Base-by-base conservation (phyloP, 2,329 filamentous ascomycete genomes). In the Cryphonectria radicalis region DNA sequence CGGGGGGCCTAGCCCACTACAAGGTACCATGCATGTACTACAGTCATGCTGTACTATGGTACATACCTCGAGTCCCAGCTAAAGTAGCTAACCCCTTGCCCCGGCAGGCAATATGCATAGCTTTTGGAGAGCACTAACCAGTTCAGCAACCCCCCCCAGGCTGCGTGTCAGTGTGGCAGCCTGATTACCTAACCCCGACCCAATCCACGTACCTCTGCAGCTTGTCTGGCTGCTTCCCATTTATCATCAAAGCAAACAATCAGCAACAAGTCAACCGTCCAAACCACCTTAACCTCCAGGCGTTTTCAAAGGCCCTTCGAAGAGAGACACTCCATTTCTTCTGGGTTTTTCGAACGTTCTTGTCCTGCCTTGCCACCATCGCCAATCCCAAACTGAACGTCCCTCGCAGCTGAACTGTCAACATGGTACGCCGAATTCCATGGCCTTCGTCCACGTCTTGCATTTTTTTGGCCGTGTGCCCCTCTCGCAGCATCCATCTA, bases 351-450 rank as follows among this genome's bases (percentile, higher is more conserved):
- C 13, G 37, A 19, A 59, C 11, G 6, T 14, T 32, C 28, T 25
- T 28, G 13, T 28, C 25, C 53, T 17, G n/a, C 53, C 13, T 28
- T 59, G 25, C 11, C 70, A 35, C 25, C 32, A 55, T 19, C 57
- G 28, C 25, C 28, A 14, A 62, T 2, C 17, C 35, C 10, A 11
- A 14, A 28, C 8, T 14, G 14, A 14, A 17, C 28, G 35, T 63
- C 35, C 22, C 57, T 55, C 40, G 35, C 64, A 35, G n/a, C 68
- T 65, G 63, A 73, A 42, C 66, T 65, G 70, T 66, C 67, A 72
- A 25, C 55, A 80, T 80, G 78, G 78, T 79, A 73, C 59, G 76
- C 55, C 63, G 25, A 60, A 22, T 64, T 43, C 62, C 66, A 28
- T 57, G 13, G 25, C n/a, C 35, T 46, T 32, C 37, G 42, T 8